A percentile compares a stretch with the other conserved stretches of the same genome.
These are phyloP conservation scores for Carex littledalei DNA, from an alignment of 176 grass and related monocot genomes.

Conservation along the genomic window DNA sequence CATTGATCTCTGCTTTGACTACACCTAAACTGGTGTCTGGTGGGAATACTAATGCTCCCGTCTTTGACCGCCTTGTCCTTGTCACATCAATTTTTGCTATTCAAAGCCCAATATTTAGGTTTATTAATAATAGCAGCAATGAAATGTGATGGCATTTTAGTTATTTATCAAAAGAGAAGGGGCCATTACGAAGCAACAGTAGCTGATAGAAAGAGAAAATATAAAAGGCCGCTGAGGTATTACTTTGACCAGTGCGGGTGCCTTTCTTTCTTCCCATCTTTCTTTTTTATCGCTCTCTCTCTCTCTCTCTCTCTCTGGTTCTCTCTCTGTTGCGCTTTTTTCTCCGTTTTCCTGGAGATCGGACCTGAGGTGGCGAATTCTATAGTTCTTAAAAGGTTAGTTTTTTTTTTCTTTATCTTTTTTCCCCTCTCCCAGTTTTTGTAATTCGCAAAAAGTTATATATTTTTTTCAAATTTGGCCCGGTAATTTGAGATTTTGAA, in stretches of 20 bases:
- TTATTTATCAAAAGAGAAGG: neutral
- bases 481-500: neutral
- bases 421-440: neutral
- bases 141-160: neutral
- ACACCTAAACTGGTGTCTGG: slow-evolving; percentile 23
- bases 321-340: neutral
- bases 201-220: slow-evolving; percentile 19
- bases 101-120: neutral
- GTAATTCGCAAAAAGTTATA: neutral
- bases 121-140: neutral
- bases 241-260: slow-evolving; percentile 61
- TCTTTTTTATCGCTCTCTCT: slow-evolving; percentile 15
- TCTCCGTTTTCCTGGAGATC: neutral
- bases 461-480: neutral
- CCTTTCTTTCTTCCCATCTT: slow-evolving; percentile 4
- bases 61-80: slow-evolving; percentile 31
- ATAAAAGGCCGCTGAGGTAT: slow-evolving; percentile 18
- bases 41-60: slow-evolving; percentile 22
- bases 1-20: slow-evolving; percentile 30
- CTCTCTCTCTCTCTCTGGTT: slow-evolving; percentile 3
- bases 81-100: slow-evolving; percentile 16
- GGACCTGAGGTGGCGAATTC: neutral
- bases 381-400: neutral
- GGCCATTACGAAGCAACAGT: neutral
- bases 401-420: neutral